Conservation (phyloP, 1,284 basidiomycete genomes). For the Ustilago trichophora region DNA sequence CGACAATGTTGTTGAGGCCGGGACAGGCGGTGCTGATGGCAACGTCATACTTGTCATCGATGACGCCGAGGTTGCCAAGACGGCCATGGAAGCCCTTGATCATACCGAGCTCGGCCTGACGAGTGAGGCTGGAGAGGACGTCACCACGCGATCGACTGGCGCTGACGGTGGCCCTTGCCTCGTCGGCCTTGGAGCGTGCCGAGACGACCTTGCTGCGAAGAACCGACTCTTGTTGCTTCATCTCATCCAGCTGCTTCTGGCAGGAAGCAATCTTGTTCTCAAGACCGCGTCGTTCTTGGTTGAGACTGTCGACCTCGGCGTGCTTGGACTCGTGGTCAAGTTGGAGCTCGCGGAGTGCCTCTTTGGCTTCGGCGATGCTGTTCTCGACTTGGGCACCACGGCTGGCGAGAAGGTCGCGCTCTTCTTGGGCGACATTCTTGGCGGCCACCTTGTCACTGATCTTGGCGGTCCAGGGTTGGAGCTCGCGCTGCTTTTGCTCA, state of each 20-base stretch:
- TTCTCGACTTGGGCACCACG: slow-evolving; percentile 78
- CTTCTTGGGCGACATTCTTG: slow-evolving; percentile 84
- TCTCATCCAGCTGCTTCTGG: slow-evolving; percentile 59
- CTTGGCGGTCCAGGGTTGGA: slow-evolving; percentile 92
- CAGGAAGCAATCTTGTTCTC: slow-evolving; percentile 70
- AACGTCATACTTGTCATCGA: slow-evolving; percentile 94
- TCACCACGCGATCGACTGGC: slow-evolving; percentile 84
- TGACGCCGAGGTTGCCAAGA: slow-evolving; percentile 89
- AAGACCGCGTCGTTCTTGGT: slow-evolving; percentile 71
- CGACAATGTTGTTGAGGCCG: slow-evolving; percentile 86
- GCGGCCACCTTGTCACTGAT: slow-evolving; percentile 84
- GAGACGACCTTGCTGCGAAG: slow-evolving; percentile 74
- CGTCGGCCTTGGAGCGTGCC: slow-evolving; percentile 81
- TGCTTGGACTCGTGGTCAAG: slow-evolving; percentile 73
- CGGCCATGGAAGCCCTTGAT: slow-evolving; percentile 76
- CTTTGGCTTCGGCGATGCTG: slow-evolving; percentile 77
- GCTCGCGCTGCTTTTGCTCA: slow-evolving; percentile 89
- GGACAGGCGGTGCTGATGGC: slow-evolving; percentile 91
- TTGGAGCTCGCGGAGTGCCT: slow-evolving; percentile 74
- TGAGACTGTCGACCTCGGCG: slow-evolving; percentile 70
- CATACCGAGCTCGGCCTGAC: slow-evolving; percentile 38
- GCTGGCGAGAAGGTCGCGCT: slow-evolving; percentile 80
- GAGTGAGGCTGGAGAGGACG: slow-evolving; percentile 81
- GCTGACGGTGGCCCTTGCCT: slow-evolving; percentile 85
- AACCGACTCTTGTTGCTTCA: slow-evolving; percentile 68